Conservation (phyloP, 148 eudicot genomes). For the Cornus suecica region DNA sequence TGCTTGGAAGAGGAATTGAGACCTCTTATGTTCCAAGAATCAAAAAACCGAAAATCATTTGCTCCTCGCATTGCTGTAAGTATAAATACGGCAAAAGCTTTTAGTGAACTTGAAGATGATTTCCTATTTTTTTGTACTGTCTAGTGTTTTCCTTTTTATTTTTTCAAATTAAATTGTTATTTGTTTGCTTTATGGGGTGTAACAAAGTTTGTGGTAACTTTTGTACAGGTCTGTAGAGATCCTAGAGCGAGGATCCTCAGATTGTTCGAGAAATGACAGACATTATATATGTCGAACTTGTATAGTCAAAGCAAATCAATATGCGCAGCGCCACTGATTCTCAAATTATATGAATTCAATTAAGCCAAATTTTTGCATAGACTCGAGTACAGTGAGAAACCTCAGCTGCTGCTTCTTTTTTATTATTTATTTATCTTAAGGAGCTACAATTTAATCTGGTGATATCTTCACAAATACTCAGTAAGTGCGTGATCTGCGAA, state of each 20-base stretch:
- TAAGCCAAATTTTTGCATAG: not conserved
- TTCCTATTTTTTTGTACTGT: not conserved
- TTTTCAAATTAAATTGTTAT: too few species aligned
- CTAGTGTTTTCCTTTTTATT: not conserved
- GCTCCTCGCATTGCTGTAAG: slow-evolving; percentile 82
- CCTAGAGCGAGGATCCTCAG: slow-evolving; percentile 84
- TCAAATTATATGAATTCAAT: not conserved
- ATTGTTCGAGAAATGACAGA: slow-evolving; percentile 72
- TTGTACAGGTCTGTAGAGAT: slow-evolving; percentile 72
- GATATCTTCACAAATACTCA: not conserved
- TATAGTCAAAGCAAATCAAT: not conserved
- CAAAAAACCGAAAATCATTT: too few species aligned
- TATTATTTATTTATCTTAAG: not conserved
- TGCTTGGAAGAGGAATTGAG: too few species aligned
- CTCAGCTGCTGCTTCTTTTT: not conserved
- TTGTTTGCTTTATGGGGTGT: slow-evolving; percentile 4
- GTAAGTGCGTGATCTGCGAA: not conserved
- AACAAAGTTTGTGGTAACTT: slow-evolving; percentile 9
- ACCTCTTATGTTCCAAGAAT: too few species aligned
- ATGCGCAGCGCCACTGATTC: not conserved
- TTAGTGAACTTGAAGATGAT: not conserved
- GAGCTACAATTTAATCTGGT: not conserved
- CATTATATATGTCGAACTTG: slow-evolving; percentile 32
- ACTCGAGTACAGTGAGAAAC: not conserved
- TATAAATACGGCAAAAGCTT: not conserved